Conservation (phyloP, 2,329 filamentous ascomycete genomes). For the Zarea fungicola region DNA sequence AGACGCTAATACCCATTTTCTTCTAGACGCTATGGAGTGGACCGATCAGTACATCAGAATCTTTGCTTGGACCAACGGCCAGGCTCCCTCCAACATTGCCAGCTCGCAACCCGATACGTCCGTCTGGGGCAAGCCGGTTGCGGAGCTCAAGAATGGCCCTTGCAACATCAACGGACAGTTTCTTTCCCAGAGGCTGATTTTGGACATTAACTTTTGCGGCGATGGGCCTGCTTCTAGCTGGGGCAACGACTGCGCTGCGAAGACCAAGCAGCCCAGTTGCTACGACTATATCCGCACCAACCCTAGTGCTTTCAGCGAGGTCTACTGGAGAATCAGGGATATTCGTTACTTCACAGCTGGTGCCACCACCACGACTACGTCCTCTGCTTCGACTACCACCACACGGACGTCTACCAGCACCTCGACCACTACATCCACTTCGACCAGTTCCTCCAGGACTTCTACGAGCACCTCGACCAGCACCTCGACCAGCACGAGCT, state of each 20-base stretch:
- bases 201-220: conserved; percentile 19
- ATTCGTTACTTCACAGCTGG: conserved; percentile 28
- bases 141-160: conserved; percentile 19
- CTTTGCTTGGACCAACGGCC: conserved; percentile 57
- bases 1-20: conserved; percentile 38
- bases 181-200: conserved; percentile 22
- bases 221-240: conserved; percentile 4
- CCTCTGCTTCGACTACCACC: conserved; percentile 12
- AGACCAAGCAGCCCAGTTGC: conserved; percentile 26
- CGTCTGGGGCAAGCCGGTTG: conserved; percentile 21
- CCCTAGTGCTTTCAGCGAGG: conserved; percentile 31
- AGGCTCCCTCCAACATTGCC: conserved; percentile 53
- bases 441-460: conserved; percentile 2
- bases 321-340: conserved; percentile 42
- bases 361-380: conserved; percentile 14
- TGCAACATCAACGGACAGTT: conserved; percentile 26
- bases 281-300: conserved; percentile 31
- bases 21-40: conserved; percentile 56
- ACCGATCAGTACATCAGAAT: conserved; percentile 54
- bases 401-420: conserved; percentile 8
- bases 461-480: conserved; percentile 8
- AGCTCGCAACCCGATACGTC: conserved; percentile 21
- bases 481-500: conserved; percentile 1
- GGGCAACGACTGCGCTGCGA: conserved; percentile 18
- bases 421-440: conserved; percentile 9